Evolutionary conservation across 2,329 filamentous ascomycete genomes (phyloP).

Genomic region (Blastomyces silverae): DNA sequence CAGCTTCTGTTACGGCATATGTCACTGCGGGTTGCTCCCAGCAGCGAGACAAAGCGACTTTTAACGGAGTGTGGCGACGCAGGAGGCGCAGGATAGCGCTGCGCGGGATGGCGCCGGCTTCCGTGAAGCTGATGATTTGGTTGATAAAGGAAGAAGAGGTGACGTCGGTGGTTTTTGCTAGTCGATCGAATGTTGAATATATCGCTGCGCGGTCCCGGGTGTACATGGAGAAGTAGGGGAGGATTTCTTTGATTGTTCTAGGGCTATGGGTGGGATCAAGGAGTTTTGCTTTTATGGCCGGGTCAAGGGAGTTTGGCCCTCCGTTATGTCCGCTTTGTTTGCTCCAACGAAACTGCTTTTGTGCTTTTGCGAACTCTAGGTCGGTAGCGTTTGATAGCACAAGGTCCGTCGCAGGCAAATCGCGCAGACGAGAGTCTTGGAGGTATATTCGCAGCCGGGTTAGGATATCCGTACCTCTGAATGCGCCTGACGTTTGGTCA

Average conservation of each 20-base stretch:
- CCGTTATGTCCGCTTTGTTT: neutral
- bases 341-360: neutral
- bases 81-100: constrained; percentile 32
- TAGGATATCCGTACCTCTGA: constrained; percentile 2
- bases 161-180: constrained; percentile 32
- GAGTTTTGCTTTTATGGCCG: neutral
- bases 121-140: constrained; percentile 29
- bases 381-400: constrained; percentile 6
- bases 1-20: constrained; percentile 17
- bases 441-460: constrained; percentile 3
- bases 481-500: neutral
- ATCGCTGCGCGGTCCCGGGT: neutral
- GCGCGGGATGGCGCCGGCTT: constrained; percentile 23
- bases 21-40: neutral
- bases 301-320: constrained; percentile 3
- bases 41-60: constrained; percentile 30
- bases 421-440: neutral
- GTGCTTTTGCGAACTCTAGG: constrained; percentile 7
- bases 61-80: constrained; percentile 34
- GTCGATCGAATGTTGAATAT: constrained; percentile 28
- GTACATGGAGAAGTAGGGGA: constrained; percentile 8
- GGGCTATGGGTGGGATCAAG: neutral
- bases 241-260: constrained; percentile 6
- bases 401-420: constrained; percentile 1
- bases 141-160: constrained; percentile 31